Percentiles rank a stretch among this genome's conserved stretches.
Conservation (phyloP, 2,329 filamentous ascomycete genomes). For the Coniochaeta sp. region DNA sequence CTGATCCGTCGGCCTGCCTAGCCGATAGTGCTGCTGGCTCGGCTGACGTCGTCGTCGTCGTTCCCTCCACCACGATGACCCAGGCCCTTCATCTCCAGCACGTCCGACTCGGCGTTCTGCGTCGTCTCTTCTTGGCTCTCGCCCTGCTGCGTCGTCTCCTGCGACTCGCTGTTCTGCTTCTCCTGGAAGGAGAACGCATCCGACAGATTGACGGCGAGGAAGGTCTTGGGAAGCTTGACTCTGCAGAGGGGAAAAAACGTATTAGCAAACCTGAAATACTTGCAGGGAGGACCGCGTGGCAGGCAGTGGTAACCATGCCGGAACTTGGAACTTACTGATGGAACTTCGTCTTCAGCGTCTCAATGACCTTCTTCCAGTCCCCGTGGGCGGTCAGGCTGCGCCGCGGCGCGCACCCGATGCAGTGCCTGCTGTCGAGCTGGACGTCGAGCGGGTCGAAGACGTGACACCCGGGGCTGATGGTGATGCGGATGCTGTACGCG, state of each 20-base stretch:
- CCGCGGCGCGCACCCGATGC: constrained; percentile 88
- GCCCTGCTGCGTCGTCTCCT: not conserved
- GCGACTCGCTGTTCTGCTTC: constrained; percentile 35
- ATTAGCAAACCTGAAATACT: not conserved
- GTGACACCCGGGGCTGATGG: constrained; percentile 91
- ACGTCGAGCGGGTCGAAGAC: constrained; percentile 95
- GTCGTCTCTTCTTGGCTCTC: constrained; percentile 2
- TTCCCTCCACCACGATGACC: constrained; percentile 12
- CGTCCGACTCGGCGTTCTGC: constrained; percentile 20
- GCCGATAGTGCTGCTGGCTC: not conserved
- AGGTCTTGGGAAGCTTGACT: constrained; percentile 60
- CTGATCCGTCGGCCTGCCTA: not conserved
- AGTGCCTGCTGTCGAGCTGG: constrained; percentile 91
- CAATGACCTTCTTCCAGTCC: constrained; percentile 96
- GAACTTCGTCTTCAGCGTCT: constrained; percentile 90
- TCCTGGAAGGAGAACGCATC: constrained; percentile 56
- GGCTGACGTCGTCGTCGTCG: not conserved
- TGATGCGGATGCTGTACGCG: constrained; percentile 94
- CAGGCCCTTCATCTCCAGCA: constrained; percentile 38
- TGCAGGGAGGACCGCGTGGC: not conserved
- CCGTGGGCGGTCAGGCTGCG: constrained; percentile 83
- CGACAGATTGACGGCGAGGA: constrained; percentile 57
- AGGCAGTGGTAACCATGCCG: not conserved
- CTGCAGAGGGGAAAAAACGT: constrained; percentile 23
- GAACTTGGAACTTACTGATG: constrained; percentile 60